phyloP scores from a whole-genome alignment of 768 basidiomycete genomes.

The Tricholoma matsutake region DNA sequence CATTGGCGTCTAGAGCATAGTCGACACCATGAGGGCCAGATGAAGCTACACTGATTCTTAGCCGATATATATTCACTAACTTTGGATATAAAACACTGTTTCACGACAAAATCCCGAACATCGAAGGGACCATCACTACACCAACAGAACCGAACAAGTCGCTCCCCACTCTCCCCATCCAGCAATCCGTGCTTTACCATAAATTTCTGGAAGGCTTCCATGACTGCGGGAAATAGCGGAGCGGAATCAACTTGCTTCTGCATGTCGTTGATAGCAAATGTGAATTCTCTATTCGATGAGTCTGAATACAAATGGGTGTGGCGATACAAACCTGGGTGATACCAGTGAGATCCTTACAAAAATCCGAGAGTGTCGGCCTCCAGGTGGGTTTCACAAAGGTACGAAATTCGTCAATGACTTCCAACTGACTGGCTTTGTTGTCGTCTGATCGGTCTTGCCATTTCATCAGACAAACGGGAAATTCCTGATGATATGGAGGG shows the following conservation, averaged over 20 bases:
- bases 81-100: slow-evolving; percentile 87
- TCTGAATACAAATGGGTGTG: not conserved
- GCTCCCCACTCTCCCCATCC: slow-evolving; percentile 51
- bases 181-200: slow-evolving; percentile 70
- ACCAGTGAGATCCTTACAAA: slow-evolving; percentile 86
- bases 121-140: slow-evolving; percentile 85
- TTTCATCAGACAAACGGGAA: slow-evolving; percentile 84
- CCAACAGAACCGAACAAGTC: slow-evolving; percentile 69
- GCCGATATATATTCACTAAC: slow-evolving; percentile 34
- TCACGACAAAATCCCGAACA: slow-evolving; percentile 80
- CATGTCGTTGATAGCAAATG: not conserved
- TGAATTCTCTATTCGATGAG: not conserved
- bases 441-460: slow-evolving; percentile 67
- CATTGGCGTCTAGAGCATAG: slow-evolving; percentile 47
- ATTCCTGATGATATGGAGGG: slow-evolving; percentile 57
- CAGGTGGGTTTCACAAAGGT: slow-evolving; percentile 87
- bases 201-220: slow-evolving; percentile 62
- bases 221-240: slow-evolving; percentile 69
- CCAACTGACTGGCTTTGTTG: slow-evolving; percentile 53
- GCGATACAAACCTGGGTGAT: slow-evolving; percentile 76
- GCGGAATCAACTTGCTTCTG: slow-evolving; percentile 81
- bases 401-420: slow-evolving; percentile 79
- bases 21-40: not conserved
- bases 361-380: slow-evolving; percentile 75
- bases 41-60: not conserved